Evolutionary conservation across 2,329 filamentous ascomycete species (phyloP).

Genomic region (Pseudocercospora vitis): DNA sequence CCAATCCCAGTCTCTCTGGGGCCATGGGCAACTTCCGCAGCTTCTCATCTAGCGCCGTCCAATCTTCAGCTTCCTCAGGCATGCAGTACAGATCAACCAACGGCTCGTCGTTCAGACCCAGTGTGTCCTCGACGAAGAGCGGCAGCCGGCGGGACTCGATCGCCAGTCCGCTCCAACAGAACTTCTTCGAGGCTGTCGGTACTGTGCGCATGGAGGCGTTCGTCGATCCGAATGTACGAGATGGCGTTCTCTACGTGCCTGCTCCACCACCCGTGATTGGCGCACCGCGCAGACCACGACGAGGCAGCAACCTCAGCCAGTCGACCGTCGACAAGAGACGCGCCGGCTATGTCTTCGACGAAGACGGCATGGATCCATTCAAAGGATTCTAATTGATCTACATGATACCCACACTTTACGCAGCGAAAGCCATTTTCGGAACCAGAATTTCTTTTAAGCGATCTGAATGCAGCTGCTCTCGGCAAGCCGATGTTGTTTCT

Average conservation of each 20-base stretch:
- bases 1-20: conserved; percentile 70
- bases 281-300: conserved; percentile 24
- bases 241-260: conserved; percentile 37
- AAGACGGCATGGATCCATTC: conserved; percentile 39
- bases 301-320: conserved; percentile 33
- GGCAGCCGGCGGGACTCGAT: conserved; percentile 31
- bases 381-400: conserved; percentile 34
- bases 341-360: conserved; percentile 39
- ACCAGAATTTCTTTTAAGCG: background rate
- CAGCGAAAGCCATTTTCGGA: conserved; percentile 1
- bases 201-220: conserved; percentile 98
- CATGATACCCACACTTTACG: conserved; percentile 9
- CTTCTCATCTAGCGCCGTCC: conserved; percentile 60
- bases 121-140: conserved; percentile 30
- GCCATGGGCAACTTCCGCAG: conserved; percentile 70
- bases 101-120: conserved; percentile 28
- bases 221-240: conserved; percentile 57
- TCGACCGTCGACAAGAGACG: conserved; percentile 35
- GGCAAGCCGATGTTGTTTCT: conserved; percentile 6
- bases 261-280: conserved; percentile 29
- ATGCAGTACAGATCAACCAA: conserved; percentile 22
- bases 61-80: conserved; percentile 39
- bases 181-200: conserved; percentile 83
- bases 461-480: conserved; percentile 5
- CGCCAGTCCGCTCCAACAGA: conserved; percentile 37